phyloP scores from a whole-genome alignment of 2,329 filamentous ascomycete species.

The Cordyceps sp. region DNA sequence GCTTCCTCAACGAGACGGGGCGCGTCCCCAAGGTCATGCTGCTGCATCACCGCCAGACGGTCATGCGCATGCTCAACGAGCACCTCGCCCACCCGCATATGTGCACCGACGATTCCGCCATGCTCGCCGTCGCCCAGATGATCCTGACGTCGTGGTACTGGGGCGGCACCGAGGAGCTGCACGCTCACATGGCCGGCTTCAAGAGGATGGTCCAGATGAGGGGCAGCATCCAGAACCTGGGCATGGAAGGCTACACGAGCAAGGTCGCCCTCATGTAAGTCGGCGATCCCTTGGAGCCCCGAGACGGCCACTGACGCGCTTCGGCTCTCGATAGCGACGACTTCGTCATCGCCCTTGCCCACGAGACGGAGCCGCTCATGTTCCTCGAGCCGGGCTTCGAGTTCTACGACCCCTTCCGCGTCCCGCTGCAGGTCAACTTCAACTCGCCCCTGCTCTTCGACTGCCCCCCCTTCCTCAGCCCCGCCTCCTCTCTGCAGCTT shows the following conservation, averaged over 20 bases:
- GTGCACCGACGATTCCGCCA: slow-evolving; percentile 25
- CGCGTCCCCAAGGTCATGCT: slow-evolving; percentile 25
- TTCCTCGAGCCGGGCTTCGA: slow-evolving; percentile 23
- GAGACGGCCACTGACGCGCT: too few relatives aligned
- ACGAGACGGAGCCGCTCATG: slow-evolving; percentile 25
- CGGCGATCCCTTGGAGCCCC: background rate
- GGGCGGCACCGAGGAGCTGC: slow-evolving; percentile 26
- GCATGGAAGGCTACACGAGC: slow-evolving; percentile 27
- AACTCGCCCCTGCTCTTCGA: slow-evolving; percentile 29
- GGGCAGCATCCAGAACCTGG: slow-evolving; percentile 27
- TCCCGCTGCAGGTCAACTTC: slow-evolving; percentile 24
- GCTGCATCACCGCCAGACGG: slow-evolving; percentile 23
- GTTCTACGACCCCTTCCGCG: slow-evolving; percentile 19
- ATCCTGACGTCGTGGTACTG: slow-evolving; percentile 37
- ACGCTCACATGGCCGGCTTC: slow-evolving; percentile 28
- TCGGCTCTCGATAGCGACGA: slow-evolving; percentile 25
- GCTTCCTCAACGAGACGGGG: slow-evolving; percentile 32
- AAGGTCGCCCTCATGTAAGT: slow-evolving; percentile 32
- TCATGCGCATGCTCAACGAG: slow-evolving; percentile 28
- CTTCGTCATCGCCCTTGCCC: slow-evolving; percentile 28
- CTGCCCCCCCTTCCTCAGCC: slow-evolving; percentile 24
- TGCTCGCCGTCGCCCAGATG: slow-evolving; percentile 31
- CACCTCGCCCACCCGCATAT: slow-evolving; percentile 20
- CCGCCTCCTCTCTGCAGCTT: slow-evolving; percentile 23
- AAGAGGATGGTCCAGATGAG: slow-evolving; percentile 28